phyloP scores from a whole-genome alignment of 371 early-diverging fungal genomes.

The Mucor piriformis region DNA sequence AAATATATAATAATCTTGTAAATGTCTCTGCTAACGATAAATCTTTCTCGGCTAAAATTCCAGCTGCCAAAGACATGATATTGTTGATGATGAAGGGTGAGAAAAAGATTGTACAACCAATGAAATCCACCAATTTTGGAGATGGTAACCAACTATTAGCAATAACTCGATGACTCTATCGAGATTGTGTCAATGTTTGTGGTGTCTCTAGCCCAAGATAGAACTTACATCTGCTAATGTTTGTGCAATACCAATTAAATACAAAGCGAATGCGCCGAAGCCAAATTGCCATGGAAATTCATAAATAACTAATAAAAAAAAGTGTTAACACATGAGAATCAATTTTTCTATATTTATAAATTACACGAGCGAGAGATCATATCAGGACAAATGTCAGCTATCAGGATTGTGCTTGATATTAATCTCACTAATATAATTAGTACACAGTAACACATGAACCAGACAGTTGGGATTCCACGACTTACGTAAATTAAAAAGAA shows the following conservation, averaged over 20 bases:
- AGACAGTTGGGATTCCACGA: neutral
- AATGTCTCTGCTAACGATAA: slow-evolving; percentile 31
- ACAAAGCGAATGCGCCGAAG: slow-evolving; percentile 30
- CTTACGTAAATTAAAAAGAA: slow-evolving; percentile 29
- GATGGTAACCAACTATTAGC: slow-evolving; percentile 53
- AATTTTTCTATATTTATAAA: neutral
- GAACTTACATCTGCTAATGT: slow-evolving; percentile 33
- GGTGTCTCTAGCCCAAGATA: neutral
- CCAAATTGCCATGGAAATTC: slow-evolving; percentile 39
- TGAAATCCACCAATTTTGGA: slow-evolving; percentile 36
- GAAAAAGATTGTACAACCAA: slow-evolving; percentile 38
- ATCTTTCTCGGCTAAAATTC: slow-evolving; percentile 35
- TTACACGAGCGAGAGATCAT: slow-evolving; percentile 38
- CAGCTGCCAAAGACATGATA: slow-evolving; percentile 40
- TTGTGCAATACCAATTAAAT: slow-evolving; percentile 37
- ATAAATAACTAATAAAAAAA: slow-evolving; percentile 24
- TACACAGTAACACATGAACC: neutral
- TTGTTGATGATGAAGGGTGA: slow-evolving; percentile 45
- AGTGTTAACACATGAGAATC: slow-evolving; percentile 1
- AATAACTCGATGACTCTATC: slow-evolving; percentile 46
- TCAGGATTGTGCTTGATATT: slow-evolving; percentile 26
- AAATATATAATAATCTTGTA: slow-evolving; percentile 39
- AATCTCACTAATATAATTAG: slow-evolving; percentile 23
- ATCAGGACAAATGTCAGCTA: slow-evolving; percentile 27
- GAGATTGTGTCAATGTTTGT: neutral